Conservation (phyloP, 164 flowering plant genomes). For the Stephania yunnanensis region DNA sequence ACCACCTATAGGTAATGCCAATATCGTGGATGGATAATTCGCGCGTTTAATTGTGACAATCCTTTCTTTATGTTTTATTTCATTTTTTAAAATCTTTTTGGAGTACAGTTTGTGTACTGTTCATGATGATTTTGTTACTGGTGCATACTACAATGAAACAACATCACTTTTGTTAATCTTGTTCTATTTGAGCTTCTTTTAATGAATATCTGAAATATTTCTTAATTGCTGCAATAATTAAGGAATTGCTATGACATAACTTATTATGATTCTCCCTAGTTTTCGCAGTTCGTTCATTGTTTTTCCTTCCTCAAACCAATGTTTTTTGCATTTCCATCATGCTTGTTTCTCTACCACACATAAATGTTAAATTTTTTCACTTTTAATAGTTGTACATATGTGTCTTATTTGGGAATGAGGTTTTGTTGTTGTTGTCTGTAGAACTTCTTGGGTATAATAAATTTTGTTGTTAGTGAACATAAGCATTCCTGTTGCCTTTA, state of each 20-base stretch:
- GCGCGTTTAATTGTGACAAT: background rate
- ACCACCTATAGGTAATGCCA: constrained; percentile 70
- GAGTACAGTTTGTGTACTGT: background rate
- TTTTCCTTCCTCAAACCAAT: background rate
- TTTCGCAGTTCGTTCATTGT: background rate
- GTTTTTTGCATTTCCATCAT: background rate
- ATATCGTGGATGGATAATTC: background rate
- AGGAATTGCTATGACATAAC: no score
- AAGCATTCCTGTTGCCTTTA: background rate
- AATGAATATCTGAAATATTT: background rate
- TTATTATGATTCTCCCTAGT: background rate
- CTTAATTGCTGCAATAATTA: background rate
- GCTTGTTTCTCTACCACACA: background rate
- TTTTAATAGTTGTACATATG: no score
- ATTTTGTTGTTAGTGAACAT: background rate
- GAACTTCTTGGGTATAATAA: background rate
- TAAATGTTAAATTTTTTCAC: no score
- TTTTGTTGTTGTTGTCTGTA: no score
- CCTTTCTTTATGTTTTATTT: background rate
- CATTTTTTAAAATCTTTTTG: background rate
- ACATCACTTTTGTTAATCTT: background rate
- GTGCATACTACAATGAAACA: background rate
- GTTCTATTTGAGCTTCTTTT: background rate
- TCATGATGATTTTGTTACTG: background rate
- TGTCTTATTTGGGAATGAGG: no score